Percentiles rank a stretch among this genome's conserved stretches.
Evolutionary conservation across 148 eudicot genomes (phyloP).

Genomic region (Chenopodium formosanum): DNA sequence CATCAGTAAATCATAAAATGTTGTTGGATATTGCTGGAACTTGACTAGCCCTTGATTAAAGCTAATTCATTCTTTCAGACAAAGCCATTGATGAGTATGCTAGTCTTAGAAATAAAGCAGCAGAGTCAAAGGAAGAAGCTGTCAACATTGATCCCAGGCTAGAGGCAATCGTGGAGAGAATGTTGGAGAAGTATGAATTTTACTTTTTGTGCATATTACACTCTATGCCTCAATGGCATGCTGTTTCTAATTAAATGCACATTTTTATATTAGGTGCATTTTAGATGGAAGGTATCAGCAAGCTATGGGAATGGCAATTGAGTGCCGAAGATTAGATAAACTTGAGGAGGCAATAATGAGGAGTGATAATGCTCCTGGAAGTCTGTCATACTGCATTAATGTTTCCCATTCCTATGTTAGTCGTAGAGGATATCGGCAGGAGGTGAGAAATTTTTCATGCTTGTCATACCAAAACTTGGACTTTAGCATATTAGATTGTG

Average conservation of each 20-base stretch:
- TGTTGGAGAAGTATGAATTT: constrained; percentile 86
- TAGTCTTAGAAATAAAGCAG: constrained; percentile 68
- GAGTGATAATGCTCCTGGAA: constrained; percentile 76
- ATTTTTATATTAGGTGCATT: constrained; percentile 53
- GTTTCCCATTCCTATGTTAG: constrained; percentile 72
- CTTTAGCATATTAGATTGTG: neutral
- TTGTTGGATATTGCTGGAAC: neutral
- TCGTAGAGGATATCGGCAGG: constrained; percentile 80
- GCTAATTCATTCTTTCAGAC: constrained; percentile 42
- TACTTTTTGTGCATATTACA: neutral
- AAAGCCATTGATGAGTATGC: constrained; percentile 98
- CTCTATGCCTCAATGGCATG: neutral
- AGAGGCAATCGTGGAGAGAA: constrained; percentile 94
- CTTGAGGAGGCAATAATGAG: constrained; percentile 80
- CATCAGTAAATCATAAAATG: neutral
- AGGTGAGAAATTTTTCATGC: constrained; percentile 45
- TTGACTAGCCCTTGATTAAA: neutral
- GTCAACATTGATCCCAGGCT: constrained; percentile 72
- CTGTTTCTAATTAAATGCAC: constrained; percentile 18
- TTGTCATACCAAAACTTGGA: neutral
- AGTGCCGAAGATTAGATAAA: constrained; percentile 85
- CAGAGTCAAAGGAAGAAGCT: constrained; percentile 60
- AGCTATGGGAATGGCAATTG: constrained; percentile 87
- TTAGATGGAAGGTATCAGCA: constrained; percentile 79
- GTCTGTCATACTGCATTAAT: constrained; percentile 76